Base-by-base conservation (phyloP, 441 rosid species). In the Flueggea neowawraea region DNA sequence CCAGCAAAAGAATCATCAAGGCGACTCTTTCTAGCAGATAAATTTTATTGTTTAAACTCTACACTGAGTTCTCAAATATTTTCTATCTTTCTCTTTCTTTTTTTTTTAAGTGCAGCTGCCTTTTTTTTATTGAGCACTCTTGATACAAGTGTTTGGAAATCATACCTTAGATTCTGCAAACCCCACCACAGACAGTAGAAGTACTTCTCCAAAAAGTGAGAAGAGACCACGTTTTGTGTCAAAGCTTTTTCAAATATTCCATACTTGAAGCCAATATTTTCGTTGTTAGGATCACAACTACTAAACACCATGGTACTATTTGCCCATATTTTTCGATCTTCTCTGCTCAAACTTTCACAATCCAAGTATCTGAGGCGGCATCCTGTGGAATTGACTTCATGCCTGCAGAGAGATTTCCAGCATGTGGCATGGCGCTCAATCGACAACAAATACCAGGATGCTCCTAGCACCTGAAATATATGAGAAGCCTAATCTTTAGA, bases 161-260 rank as follows among this genome's bases (percentile, higher is more conserved):
- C 58, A 43, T 82, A 87, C 98, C 97, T 93, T 79, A 90, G 73
- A 67, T 85, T 82, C 80, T 87, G 97, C 64, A 93, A 74, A 9
- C 98, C 96, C 85, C 89, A 93, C 98, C 96, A 90, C 0, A 90
- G 80, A 73, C 92, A 88, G 61, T 88, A 90, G 62, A 90, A 80
- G 61, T 88, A 93, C 63, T 90, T 93, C 80, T 77, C 80, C 22
- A 82, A 55, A 66, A 93, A 88, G 0, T 64, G 68, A 0, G 88
- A 81, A 52, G 96, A 77, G 14, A 87, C 67, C 2, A 88, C 89
- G 5, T 78, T 71, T 55, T 81, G 79, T 2, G 76, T 61, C 65
- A 93, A 68, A 15, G 91, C 92, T 44, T 70, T 81, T 10, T 69
- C 80, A 41, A 88, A 93, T 16, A 93, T 82, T 56, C 96, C 97